phyloP scores from a whole-genome alignment of 257 asterid species.

The Jacaranda mimosifolia region DNA sequence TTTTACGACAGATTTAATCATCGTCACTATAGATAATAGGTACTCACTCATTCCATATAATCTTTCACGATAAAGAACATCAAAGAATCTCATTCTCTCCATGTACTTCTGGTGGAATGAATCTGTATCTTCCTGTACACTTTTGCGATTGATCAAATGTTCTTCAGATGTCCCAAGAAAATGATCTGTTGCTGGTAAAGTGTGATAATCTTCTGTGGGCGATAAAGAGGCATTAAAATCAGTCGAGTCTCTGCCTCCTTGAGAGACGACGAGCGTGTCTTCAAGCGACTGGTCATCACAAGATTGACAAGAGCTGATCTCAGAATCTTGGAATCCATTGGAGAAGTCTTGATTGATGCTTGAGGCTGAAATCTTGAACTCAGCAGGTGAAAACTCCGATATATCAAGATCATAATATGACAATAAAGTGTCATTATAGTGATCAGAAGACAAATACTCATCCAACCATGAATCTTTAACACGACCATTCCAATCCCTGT shows the following conservation, averaged over 20 bases:
- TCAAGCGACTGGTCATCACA: not conserved
- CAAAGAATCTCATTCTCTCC: slow-evolving; percentile 67
- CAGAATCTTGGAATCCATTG: slow-evolving; percentile 24
- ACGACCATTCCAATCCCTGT: not conserved
- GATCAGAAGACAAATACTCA: slow-evolving; percentile 45
- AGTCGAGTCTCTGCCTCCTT: not conserved
- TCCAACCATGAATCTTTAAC: slow-evolving; percentile 44
- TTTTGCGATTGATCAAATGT: not conserved
- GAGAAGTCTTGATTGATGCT: not conserved
- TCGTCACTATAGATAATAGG: too few relatives aligned
- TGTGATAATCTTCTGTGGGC: not conserved
- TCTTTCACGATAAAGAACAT: slow-evolving; percentile 60
- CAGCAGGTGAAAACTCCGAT: too few relatives aligned
- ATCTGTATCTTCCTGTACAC: slow-evolving; percentile 34
- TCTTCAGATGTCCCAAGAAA: slow-evolving; percentile 5
- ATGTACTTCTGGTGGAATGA: slow-evolving; percentile 46
- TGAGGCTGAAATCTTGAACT: not conserved
- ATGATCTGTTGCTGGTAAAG: too few relatives aligned
- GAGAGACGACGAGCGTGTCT: not conserved
- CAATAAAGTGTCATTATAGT: slow-evolving; percentile 7
- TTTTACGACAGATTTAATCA: too few relatives aligned
- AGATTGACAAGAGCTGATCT: not conserved
- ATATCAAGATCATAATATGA: not conserved
- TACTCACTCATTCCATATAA: slow-evolving; percentile 57
- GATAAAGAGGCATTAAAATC: not conserved